Conservation (phyloP, 1,284 basidiomycete species). For the Vanrija pseudolonga region DNA sequence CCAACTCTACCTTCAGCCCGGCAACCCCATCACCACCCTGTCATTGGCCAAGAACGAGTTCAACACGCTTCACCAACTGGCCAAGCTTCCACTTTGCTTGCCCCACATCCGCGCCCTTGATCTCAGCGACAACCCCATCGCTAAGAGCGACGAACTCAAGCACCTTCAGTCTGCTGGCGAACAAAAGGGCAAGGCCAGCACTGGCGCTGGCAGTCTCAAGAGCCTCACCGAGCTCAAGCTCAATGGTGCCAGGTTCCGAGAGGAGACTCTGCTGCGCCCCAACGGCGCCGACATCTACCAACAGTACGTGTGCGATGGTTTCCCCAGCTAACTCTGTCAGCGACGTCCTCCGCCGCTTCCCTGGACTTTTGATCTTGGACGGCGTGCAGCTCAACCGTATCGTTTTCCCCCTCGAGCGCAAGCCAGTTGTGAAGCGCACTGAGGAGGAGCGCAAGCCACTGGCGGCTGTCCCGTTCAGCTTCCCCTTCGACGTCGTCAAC, state of each 20-base stretch:
- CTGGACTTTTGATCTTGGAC: constrained; percentile 46
- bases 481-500: constrained; percentile 37
- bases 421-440: constrained; percentile 32
- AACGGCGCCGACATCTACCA: constrained; percentile 38
- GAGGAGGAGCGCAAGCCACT: constrained; percentile 29
- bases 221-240: constrained; percentile 43
- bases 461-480: constrained; percentile 33
- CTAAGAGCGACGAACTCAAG: constrained; percentile 27
- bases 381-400: constrained; percentile 54
- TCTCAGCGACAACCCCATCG: constrained; percentile 43
- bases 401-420: constrained; percentile 41
- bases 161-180: constrained; percentile 33
- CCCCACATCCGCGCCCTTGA: constrained; percentile 46
- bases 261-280: constrained; percentile 25
- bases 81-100: constrained; percentile 31
- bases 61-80: constrained; percentile 28
- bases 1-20: constrained; percentile 2
- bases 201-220: constrained; percentile 36
- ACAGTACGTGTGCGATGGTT: constrained; percentile 24
- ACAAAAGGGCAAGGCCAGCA: constrained; percentile 39
- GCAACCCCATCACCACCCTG: constrained; percentile 38
- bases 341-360: constrained; percentile 46
- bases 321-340: constrained; percentile 15
- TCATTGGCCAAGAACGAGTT: constrained; percentile 43
- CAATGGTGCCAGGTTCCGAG: constrained; percentile 35